These are phyloP conservation scores for Candida sanyiensis DNA, from an alignment of 805 yeast genomes.

Conservation along the genomic window DNA sequence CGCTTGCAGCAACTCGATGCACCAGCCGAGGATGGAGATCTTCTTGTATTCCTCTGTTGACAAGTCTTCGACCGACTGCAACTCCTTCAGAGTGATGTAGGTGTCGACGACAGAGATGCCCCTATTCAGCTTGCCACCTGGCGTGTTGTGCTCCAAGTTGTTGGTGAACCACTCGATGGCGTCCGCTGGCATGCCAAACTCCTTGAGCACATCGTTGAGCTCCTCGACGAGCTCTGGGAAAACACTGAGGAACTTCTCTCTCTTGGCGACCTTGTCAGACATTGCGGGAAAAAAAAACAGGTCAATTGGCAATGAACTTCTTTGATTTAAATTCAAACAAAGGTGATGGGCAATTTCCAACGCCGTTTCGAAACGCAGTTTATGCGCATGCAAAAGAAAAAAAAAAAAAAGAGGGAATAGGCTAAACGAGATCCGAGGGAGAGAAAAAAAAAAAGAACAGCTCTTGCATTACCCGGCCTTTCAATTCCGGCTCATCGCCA, in stretches of 20 bases:
- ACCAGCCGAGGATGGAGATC: slow-evolving; percentile 91
- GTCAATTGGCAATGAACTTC: no score
- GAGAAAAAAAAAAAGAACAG: neutral
- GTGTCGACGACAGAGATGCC: slow-evolving; percentile 95
- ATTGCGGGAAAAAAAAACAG: no score
- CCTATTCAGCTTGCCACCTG: slow-evolving; percentile 95
- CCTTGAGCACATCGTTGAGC: slow-evolving; percentile 50
- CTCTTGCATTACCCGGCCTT: neutral
- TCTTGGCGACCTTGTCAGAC: slow-evolving; percentile 30
- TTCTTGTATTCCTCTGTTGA: slow-evolving; percentile 66
- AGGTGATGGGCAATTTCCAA: no score
- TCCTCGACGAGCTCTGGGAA: slow-evolving; percentile 80
- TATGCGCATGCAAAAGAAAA: no score
- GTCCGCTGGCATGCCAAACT: slow-evolving; percentile 77
- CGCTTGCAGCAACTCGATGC: slow-evolving; percentile 90
- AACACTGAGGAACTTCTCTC: slow-evolving; percentile 52
- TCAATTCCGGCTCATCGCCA: slow-evolving; percentile 11
- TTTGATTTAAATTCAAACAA: no score
- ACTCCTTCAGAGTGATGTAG: slow-evolving; percentile 69
- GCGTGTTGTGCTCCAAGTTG: slow-evolving; percentile 76
- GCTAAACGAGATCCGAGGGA: slow-evolving; percentile 9
- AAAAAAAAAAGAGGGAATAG: neutral
- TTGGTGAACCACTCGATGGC: slow-evolving; percentile 82
- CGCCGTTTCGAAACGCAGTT: no score
- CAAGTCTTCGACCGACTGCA: slow-evolving; percentile 52